Percentiles rank a stretch among this genome's conserved stretches.
Evolutionary conservation across 2,329 filamentous ascomycete genomes (phyloP).

Genomic region (Alternaria brassicicola): DNA sequence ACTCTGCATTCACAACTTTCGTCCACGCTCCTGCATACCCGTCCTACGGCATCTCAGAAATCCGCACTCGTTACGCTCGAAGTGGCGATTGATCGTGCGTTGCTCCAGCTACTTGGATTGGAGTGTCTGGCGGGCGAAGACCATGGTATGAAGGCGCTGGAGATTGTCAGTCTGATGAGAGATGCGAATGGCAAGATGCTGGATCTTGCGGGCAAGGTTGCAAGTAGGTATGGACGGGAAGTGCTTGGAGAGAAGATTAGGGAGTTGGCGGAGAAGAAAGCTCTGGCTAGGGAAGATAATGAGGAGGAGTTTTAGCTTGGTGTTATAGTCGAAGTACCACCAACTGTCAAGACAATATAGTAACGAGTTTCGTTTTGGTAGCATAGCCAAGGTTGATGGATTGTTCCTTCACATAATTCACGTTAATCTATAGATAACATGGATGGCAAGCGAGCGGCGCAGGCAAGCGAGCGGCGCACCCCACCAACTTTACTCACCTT

Average conservation of each 20-base stretch:
- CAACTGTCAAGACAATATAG: background rate
- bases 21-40: slow-evolving; percentile 73
- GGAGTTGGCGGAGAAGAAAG: slow-evolving; percentile 75
- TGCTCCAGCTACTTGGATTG: slow-evolving; percentile 84
- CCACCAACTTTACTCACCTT: no score
- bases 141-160: slow-evolving; percentile 89
- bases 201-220: slow-evolving; percentile 88
- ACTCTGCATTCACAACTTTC: slow-evolving; percentile 75
- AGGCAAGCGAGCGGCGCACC: no score
- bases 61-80: slow-evolving; percentile 72
- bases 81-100: slow-evolving; percentile 84
- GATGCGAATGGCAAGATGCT: slow-evolving; percentile 88
- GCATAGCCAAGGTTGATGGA: background rate
- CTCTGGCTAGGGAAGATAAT: slow-evolving; percentile 59
- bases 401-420: background rate
- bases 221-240: slow-evolving; percentile 78
- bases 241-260: slow-evolving; percentile 90
- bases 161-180: slow-evolving; percentile 84
- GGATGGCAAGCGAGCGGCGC: no score
- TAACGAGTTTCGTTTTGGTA: background rate
- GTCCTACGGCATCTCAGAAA: slow-evolving; percentile 68
- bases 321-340: background rate
- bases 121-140: slow-evolving; percentile 95
- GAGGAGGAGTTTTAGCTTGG: slow-evolving; percentile 13
- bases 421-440: no score